Conservation (phyloP, 352 stramenopile species). For the Hyaloperonospora brassicae region DNA sequence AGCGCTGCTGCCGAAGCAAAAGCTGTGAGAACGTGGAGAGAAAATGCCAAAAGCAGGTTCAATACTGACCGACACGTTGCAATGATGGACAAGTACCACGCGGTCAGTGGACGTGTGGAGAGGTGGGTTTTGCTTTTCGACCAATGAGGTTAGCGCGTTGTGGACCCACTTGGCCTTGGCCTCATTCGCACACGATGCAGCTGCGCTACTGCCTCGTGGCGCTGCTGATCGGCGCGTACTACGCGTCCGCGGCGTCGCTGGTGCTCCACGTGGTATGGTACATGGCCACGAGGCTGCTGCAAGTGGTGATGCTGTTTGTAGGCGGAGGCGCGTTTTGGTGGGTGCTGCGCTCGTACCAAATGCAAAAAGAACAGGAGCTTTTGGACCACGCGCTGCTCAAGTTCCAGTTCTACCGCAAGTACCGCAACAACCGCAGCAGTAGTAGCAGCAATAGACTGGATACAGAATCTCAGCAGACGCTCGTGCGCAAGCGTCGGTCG, state of each 20-base stretch:
- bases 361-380: constrained; percentile 55
- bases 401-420: constrained; percentile 47
- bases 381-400: constrained; percentile 41
- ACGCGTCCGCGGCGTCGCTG: constrained; percentile 16
- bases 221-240: constrained; percentile 24
- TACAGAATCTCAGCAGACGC: constrained; percentile 27
- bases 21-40: no score
- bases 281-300: constrained; percentile 25
- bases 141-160: no score
- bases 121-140: no score
- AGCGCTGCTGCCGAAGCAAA: no score
- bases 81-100: no score
- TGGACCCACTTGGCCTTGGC: background rate
- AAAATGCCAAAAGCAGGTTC: no score
- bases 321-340: constrained; percentile 55
- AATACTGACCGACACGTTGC: no score
- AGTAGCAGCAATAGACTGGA: constrained; percentile 4
- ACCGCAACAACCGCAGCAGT: constrained; percentile 27
- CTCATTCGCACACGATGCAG: constrained; percentile 9
- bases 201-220: constrained; percentile 13
- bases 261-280: constrained; percentile 19
- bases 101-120: no score
- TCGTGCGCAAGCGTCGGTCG: constrained; percentile 49
- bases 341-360: constrained; percentile 51
- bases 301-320: constrained; percentile 38